These are phyloP conservation scores for Rubus idaeus DNA, from an alignment of 306 rosid species.

Conservation along the genomic window DNA sequence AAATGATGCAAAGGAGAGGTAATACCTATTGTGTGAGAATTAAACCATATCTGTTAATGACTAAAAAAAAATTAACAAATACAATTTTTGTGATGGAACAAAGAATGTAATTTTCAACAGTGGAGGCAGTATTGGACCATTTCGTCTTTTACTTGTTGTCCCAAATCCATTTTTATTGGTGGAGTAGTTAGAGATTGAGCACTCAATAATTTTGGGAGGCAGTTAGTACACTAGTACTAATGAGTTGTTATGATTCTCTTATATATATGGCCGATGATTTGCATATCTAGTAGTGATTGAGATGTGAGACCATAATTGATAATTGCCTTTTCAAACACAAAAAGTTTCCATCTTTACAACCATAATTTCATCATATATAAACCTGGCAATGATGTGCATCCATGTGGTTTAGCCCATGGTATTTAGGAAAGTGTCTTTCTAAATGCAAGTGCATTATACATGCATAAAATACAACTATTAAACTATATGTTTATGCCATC, in stretches of 20 bases:
- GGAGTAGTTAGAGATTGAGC: background rate
- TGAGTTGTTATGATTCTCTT: background rate
- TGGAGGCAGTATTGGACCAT: background rate
- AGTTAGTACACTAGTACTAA: background rate
- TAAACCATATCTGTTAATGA: no score
- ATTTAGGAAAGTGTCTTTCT: background rate
- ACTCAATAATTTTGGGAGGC: background rate
- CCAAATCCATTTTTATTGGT: background rate
- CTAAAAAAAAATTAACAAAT: no score
- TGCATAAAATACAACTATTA: background rate
- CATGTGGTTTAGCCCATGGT: background rate
- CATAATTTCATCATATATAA: background rate
- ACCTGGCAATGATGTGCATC: slow-evolving; percentile 1
- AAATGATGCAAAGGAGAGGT: no score
- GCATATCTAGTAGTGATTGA: background rate
- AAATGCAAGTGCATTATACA: background rate
- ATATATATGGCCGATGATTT: background rate
- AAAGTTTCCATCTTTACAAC: background rate
- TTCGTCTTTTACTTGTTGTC: background rate
- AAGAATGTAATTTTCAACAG: background rate
- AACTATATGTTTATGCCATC: background rate
- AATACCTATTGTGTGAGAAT: no score
- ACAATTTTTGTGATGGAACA: no score
- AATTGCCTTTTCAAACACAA: background rate
- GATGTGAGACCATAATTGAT: background rate